Evolutionary conservation across 164 flowering plant species (phyloP), one percentile per base, ranked within the genome.

Genomic region (Magnolia officinalis): DNA sequence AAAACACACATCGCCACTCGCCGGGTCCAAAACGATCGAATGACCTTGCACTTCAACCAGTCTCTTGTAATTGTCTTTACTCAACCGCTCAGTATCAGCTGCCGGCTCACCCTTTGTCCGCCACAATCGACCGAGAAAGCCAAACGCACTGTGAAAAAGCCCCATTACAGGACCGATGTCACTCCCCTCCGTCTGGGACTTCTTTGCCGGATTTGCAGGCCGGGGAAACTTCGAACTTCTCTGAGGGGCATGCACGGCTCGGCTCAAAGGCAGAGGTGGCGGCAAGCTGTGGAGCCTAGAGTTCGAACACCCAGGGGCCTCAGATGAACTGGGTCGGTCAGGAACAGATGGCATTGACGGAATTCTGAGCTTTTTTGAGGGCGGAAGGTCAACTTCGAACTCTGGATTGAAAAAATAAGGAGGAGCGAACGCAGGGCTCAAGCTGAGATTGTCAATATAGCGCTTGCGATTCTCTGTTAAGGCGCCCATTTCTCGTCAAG

Each of bases 391-490:
- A 52, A 50, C 49, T 67, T 4, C 19, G 72, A 50, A 58, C 10
- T 18, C 50, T 31, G 66, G 70, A 49, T 55, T 24, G 55, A 16
- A 77, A 55, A 79, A 70, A 13, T 84, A 77, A 14, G 49, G 49
- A 24, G 50, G 6, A 9, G 70, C 37, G 19, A 70, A 77, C 65
- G 74, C 58, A 29, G 59, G 63, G 52, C 19, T 64, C 58, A 13
- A 63, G 77, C 70, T 78, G 77, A 75, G 83, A 50, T 64, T 79
- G 73, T 82, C 90, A 67, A 79, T 86, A 1, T 82, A 82, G 2
- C 89, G 90, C 84, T 89, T 89, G 3, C 88, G 80, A 65, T 81
- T 83, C 74, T 72, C 82, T 6, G 90, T 78, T 63, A 84, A 73
- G 19, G 89, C 92, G 75, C 92, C 90, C 92, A 89, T 89, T 63